These are phyloP conservation scores for Dalbergia cochinchinensis DNA, from an alignment of 306 rosid genomes.

Conservation along the genomic window DNA sequence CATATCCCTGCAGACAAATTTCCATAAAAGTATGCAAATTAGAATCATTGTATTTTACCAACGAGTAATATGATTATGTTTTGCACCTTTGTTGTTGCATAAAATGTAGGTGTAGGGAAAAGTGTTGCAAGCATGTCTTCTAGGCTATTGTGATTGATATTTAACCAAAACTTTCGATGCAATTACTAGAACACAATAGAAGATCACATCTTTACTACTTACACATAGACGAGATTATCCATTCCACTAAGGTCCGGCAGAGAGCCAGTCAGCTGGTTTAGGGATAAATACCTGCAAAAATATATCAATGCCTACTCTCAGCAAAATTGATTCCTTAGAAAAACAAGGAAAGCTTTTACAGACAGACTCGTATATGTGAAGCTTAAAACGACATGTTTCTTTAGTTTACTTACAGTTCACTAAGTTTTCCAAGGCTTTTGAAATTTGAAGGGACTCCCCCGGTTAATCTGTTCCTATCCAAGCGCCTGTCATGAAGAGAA, in stretches of 20 bases:
- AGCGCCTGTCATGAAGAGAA: slow-evolving; percentile 61
- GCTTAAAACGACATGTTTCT: slow-evolving; percentile 19
- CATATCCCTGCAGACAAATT: slow-evolving; percentile 58
- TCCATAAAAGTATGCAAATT: slow-evolving; percentile 18
- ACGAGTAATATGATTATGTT: slow-evolving; percentile 18
- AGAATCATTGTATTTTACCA: slow-evolving; percentile 9
- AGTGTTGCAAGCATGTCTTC: slow-evolving; percentile 8
- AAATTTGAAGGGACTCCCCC: slow-evolving; percentile 60
- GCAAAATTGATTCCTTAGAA: slow-evolving; percentile 11
- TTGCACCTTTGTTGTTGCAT: slow-evolving; percentile 17
- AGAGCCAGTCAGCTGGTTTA: slow-evolving; percentile 60
- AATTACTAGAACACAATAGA: neutral
- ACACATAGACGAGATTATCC: slow-evolving; percentile 63
- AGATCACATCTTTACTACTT: slow-evolving; percentile 42
- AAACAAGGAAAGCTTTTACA: neutral
- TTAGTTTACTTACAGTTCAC: slow-evolving; percentile 64
- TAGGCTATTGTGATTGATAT: neutral
- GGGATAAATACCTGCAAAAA: slow-evolving; percentile 64
- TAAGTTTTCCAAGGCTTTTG: slow-evolving; percentile 46
- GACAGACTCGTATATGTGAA: slow-evolving; percentile 27
- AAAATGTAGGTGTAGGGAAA: neutral
- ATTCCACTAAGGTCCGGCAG: slow-evolving; percentile 64
- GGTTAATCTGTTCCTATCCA: slow-evolving; percentile 58
- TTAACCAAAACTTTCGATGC: neutral
- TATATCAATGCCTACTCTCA: slow-evolving; percentile 18